Evolutionary conservation across 2,329 filamentous ascomycete genomes (phyloP), one percentile per base, ranked within the genome.

Genomic region (Hypoxylon sp.): DNA sequence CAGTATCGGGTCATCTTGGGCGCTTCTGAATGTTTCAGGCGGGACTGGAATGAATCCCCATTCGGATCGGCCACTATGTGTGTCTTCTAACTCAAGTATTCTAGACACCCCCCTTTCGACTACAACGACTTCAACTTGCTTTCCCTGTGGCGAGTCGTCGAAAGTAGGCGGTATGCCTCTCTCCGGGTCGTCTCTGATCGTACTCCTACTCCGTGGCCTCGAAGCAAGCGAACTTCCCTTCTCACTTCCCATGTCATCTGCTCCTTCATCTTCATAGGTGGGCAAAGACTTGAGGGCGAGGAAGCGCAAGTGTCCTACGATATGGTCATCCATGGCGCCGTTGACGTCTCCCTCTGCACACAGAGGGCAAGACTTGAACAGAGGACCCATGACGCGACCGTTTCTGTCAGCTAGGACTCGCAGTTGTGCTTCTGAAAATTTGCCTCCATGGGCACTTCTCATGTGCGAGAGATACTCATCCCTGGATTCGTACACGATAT

Each of bases 221-320:
- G 29, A 33, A 6, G 29, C 6, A 33, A 4, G 4, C 29, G 29
- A 33, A n/a, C 11, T n/a, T 6, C 29, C 29, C 4, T n/a, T 33
- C 15, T n/a, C 15, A n/a, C 29, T 33, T 33, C 11, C 29, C 4
- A 4, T 4, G 15, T 33, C 15, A 4, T 33, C 29, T 33, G 11
- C 4, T 5, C 11, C 43, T 9, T 48, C 21, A 13, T 55, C 23
- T 29, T 13, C 26, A 18, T 55, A 42, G 20, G 51, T 31, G 3
- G 51, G 51, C 8, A 55, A 37, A 48, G 55, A 58, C 43, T 58
- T 53, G 10, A 58, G 55, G 11, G 55, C 55, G 26, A 58, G 42
- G 2, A 35, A 53, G 2, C 48, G 46, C 20, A 58, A 26, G 23
- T 58, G 55, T 9, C 35, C 37, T 10, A 53, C 42, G 8, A 58